Conservation (phyloP, 371 early-diverging fungal species). For the Rozella allomycis region DNA sequence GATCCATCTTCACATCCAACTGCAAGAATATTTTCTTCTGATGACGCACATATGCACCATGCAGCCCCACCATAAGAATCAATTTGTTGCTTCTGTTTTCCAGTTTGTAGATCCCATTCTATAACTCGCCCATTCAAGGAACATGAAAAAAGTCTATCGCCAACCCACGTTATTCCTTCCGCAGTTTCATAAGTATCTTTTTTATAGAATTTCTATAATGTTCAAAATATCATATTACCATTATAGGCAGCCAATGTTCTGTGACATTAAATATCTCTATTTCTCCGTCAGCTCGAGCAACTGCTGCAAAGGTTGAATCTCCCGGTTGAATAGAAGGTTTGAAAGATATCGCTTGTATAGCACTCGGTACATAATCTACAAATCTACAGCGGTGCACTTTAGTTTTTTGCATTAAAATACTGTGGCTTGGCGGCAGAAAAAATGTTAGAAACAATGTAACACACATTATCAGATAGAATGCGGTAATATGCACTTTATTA, state of each 20-base stretch:
- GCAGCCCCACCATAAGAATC: slow-evolving; percentile 78
- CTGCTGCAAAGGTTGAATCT: slow-evolving; percentile 41
- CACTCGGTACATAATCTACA: slow-evolving; percentile 61
- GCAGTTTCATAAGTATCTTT: no score
- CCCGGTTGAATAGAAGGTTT: slow-evolving; percentile 33
- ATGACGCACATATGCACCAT: slow-evolving; percentile 74
- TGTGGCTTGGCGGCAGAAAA: no score
- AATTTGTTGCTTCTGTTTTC: slow-evolving; percentile 37
- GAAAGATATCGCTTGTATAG: slow-evolving; percentile 56
- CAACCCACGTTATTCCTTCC: no score
- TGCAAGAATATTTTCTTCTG: slow-evolving; percentile 47
- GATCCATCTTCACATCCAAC: slow-evolving; percentile 84
- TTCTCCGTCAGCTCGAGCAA: slow-evolving; percentile 72
- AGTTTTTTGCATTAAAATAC: no score
- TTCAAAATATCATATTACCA: no score
- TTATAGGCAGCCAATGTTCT: no score
- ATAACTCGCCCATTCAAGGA: slow-evolving; percentile 60
- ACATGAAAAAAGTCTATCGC: slow-evolving; percentile 69
- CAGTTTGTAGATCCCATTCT: slow-evolving; percentile 58
- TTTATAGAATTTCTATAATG: no score
- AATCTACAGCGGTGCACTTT: slow-evolving; percentile 77
- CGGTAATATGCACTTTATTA: no score
- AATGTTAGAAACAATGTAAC: no score
- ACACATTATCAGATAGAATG: no score
- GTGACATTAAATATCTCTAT: slow-evolving; percentile 85